These are phyloP conservation scores for Zymoseptoria passerinii DNA, from an alignment of 2,329 filamentous ascomycete species.

Conservation along the genomic window DNA sequence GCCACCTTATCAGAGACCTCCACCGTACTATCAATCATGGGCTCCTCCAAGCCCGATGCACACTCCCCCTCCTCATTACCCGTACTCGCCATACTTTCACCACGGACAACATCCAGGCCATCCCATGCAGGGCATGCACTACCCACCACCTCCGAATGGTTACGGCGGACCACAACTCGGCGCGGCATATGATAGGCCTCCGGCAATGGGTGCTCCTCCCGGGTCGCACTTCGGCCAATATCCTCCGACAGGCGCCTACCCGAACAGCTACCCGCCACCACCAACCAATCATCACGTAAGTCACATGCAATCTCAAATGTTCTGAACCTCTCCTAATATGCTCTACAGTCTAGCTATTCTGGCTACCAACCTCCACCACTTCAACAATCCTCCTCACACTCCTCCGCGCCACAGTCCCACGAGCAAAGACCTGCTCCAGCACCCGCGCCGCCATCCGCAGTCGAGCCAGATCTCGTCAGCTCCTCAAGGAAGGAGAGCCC, in stretches of 20 bases:
- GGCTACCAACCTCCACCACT: constrained; percentile 17
- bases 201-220: constrained; percentile 31
- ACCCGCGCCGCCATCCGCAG: constrained; percentile 15
- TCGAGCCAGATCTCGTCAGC: not conserved
- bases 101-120: constrained; percentile 18
- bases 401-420: constrained; percentile 6
- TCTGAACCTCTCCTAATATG: not conserved
- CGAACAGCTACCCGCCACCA: constrained; percentile 18
- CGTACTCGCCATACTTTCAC: constrained; percentile 30
- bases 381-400: constrained; percentile 14
- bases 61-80: constrained; percentile 30
- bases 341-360: constrained; percentile 5
- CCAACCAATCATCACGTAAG: constrained; percentile 16
- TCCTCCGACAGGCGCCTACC: constrained; percentile 15
- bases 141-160: constrained; percentile 25
- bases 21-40: constrained; percentile 32
- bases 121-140: constrained; percentile 26
- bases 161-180: constrained; percentile 19
- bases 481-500: not conserved
- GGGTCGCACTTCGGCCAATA: constrained; percentile 25
- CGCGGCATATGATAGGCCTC: constrained; percentile 33
- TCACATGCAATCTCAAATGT: not conserved
- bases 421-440: constrained; percentile 9
- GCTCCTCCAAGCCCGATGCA: constrained; percentile 37
- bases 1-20: constrained; percentile 34